Percentiles rank a stretch among this genome's conserved stretches.
Conservation (phyloP, 2,329 filamentous ascomycete genomes). For the Phaeosphaeria sp. region DNA sequence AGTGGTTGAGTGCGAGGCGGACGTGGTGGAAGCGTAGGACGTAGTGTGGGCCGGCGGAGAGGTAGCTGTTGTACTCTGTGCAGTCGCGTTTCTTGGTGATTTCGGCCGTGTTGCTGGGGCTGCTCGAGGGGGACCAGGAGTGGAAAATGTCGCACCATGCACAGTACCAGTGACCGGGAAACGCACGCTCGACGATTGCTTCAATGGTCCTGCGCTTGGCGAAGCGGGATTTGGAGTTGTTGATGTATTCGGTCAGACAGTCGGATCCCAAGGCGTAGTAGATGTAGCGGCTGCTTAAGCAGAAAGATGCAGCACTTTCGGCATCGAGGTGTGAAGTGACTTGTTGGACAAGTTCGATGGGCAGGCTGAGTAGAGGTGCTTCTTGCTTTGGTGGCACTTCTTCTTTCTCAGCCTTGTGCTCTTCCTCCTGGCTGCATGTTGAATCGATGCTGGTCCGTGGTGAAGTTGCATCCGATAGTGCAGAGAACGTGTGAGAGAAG, state of each 20-base stretch:
- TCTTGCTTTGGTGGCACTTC: constrained; percentile 4
- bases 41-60: constrained; percentile 24
- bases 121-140: constrained; percentile 16
- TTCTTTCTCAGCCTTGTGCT: constrained; percentile 9
- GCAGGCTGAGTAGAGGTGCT: constrained; percentile 30
- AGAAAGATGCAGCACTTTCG: constrained; percentile 31
- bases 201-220: constrained; percentile 31
- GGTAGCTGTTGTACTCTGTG: constrained; percentile 33
- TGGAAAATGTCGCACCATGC: constrained; percentile 45
- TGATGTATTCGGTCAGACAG: constrained; percentile 23
- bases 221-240: constrained; percentile 17
- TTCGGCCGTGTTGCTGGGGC: constrained; percentile 8
- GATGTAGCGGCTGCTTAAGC: constrained; percentile 32
- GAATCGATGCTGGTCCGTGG: constrained; percentile 25
- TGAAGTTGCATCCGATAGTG: constrained; percentile 8
- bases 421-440: constrained; percentile 2
- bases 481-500: constrained; percentile 9
- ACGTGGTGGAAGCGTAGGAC: constrained; percentile 38
- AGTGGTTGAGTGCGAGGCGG: constrained; percentile 31
- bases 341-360: constrained; percentile 39
- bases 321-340: constrained; percentile 33
- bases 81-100: constrained; percentile 22
- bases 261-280: constrained; percentile 38
- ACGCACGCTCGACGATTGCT: constrained; percentile 39
- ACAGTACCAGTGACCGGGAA: constrained; percentile 42